Percentiles rank a stretch among this genome's conserved stretches.
Evolutionary conservation across 192 early-diverging fungal genomes (phyloP).

Genomic region (Coemansia sp.): DNA sequence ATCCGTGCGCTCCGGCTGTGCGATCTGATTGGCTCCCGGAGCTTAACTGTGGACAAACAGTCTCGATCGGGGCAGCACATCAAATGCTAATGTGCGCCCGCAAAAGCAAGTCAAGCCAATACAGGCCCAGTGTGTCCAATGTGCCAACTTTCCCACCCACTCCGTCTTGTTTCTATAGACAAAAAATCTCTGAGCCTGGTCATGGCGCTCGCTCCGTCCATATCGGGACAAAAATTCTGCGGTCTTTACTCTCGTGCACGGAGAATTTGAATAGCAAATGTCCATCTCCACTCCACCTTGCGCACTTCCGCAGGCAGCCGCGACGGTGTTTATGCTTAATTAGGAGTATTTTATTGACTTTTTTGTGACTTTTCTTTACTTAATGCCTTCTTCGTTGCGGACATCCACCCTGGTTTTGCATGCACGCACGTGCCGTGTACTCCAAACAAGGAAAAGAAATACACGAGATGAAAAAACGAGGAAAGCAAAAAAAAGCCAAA

Average conservation of each 20-base stretch:
- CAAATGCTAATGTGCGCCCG: too few relatives aligned
- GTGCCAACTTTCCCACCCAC: too few relatives aligned
- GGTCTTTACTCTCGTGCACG: background rate
- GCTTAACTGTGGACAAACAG: background rate
- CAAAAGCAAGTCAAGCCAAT: too few relatives aligned
- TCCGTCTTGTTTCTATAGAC: too few relatives aligned
- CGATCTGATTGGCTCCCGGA: background rate
- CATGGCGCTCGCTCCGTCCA: too few relatives aligned
- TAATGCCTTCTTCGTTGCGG: background rate
- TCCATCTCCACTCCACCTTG: background rate
- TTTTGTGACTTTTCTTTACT: background rate
- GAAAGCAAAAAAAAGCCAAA: too few relatives aligned
- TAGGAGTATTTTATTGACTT: background rate
- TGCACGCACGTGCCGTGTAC: background rate
- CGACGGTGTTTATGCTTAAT: background rate
- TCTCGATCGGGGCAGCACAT: background rate
- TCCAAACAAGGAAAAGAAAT: background rate
- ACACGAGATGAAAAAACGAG: too few relatives aligned
- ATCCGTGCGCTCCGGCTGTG: background rate
- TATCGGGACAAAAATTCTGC: background rate
- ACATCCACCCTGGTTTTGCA: background rate
- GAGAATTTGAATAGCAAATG: background rate
- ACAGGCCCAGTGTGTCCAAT: background rate
- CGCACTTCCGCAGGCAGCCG: background rate
- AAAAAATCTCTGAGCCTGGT: too few relatives aligned